Conservation (phyloP, 129 eudicot species). For the Saposhnikovia divaricata region DNA sequence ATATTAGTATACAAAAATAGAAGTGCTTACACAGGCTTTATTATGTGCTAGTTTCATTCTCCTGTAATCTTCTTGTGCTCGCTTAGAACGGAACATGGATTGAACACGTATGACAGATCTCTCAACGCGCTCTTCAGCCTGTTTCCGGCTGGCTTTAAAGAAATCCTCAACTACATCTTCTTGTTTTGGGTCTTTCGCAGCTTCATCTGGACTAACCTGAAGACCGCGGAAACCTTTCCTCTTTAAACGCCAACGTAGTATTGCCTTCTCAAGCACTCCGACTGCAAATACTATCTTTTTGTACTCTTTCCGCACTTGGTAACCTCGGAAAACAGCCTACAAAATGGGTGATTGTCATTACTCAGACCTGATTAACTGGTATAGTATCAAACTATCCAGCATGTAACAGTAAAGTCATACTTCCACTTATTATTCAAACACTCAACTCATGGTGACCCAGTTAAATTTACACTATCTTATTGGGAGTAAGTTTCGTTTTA, state of each 20-base stretch:
- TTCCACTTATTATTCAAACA: background rate
- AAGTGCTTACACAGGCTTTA: conserved; percentile 45
- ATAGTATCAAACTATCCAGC: too few relatives aligned
- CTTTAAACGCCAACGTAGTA: conserved; percentile 80
- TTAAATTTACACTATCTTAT: background rate
- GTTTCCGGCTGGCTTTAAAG: conserved; percentile 75
- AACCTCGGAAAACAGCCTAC: conserved; percentile 85
- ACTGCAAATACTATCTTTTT: conserved; percentile 79
- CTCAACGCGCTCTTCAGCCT: conserved; percentile 94
- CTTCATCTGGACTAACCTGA: conserved; percentile 24
- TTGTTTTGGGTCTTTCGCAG: conserved; percentile 26
- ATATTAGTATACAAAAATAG: background rate
- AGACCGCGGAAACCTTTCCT: conserved; percentile 89
- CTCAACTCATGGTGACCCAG: background rate
- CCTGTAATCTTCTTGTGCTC: conserved; percentile 79
- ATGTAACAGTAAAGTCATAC: background rate
- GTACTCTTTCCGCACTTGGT: conserved; percentile 73
- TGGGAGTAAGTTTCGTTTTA: background rate
- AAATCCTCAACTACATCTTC: conserved; percentile 60
- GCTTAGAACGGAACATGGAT: conserved; percentile 85
- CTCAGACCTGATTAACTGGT: background rate
- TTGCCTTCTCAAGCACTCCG: conserved; percentile 91
- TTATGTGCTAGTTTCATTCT: conserved; percentile 71
- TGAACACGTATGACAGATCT: conserved; percentile 94
- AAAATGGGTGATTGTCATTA: background rate